Evolutionary conservation across 164 flowering plant species (phyloP).

Genomic region (Vitis vinifera): DNA sequence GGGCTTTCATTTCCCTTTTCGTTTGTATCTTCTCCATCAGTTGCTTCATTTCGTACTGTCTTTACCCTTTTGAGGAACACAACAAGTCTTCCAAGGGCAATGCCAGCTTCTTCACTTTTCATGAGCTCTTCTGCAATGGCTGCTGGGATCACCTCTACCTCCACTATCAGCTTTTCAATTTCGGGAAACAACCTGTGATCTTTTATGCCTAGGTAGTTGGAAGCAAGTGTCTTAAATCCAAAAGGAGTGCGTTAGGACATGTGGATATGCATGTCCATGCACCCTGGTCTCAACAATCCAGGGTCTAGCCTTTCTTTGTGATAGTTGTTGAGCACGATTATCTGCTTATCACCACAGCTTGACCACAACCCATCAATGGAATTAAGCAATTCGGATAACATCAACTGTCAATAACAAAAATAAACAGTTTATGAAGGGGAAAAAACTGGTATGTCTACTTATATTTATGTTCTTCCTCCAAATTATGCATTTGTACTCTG

Average conservation of each 20-base stretch:
- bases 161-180: slow-evolving; percentile 9
- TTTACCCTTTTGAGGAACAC: background rate
- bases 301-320: slow-evolving; percentile 25
- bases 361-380: slow-evolving; percentile 34
- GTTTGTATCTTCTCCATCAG: background rate
- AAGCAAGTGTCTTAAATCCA: slow-evolving; percentile 23
- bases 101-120: slow-evolving; percentile 15
- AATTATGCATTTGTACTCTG: too few species aligned
- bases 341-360: slow-evolving; percentile 33
- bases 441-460: too few species aligned
- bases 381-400: slow-evolving; percentile 22
- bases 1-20: background rate
- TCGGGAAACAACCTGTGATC: background rate
- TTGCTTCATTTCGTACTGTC: background rate
- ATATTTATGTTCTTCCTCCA: too few species aligned
- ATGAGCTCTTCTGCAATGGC: slow-evolving; percentile 30
- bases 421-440: background rate
- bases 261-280: slow-evolving; percentile 32
- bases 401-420: slow-evolving; percentile 6
- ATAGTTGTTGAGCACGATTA: slow-evolving; percentile 24
- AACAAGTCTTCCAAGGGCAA: slow-evolving; percentile 12
- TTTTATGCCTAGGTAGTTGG: slow-evolving; percentile 15
- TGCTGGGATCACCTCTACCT: slow-evolving; percentile 25
- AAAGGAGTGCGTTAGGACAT: slow-evolving; percentile 17
- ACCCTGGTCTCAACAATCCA: slow-evolving; percentile 28